A percentile compares a stretch with the other conserved stretches of the same genome.
phyloP scores from a whole-genome alignment of 306 rosid genomes.

The Neltuma alba region DNA sequence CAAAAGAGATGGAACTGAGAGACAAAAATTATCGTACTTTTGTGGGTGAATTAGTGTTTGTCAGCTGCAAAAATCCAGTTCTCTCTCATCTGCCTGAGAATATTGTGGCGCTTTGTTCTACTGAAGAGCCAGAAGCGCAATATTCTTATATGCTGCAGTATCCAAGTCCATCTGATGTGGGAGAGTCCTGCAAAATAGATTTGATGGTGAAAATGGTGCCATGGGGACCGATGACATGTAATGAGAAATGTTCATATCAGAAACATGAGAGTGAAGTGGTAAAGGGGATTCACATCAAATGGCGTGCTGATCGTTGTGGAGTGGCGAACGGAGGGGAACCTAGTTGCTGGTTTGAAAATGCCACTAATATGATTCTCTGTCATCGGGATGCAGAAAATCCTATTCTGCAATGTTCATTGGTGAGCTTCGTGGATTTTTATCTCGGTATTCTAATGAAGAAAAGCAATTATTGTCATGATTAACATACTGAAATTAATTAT shows the following conservation, averaged over 20 bases:
- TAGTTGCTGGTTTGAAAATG: not conserved
- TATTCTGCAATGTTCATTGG: too few species aligned
- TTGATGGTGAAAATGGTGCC: not conserved
- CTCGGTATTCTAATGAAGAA: too few species aligned
- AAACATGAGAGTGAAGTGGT: not conserved
- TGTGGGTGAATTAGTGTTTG: too few species aligned
- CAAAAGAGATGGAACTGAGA: too few species aligned
- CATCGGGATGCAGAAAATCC: not conserved
- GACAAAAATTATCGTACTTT: too few species aligned
- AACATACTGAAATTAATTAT: too few species aligned
- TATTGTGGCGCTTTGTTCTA: not conserved
- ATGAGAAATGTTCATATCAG: not conserved
- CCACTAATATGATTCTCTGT: conserved; percentile 3
- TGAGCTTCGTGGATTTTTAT: too few species aligned
- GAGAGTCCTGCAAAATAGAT: conserved; percentile 8
- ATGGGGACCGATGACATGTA: not conserved
- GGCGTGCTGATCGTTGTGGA: not conserved
- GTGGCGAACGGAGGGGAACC: not conserved
- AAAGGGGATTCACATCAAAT: conserved; percentile 6
- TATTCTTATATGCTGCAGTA: not conserved
- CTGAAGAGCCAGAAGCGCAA: not conserved
- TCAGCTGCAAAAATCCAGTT: too few species aligned
- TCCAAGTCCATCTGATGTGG: not conserved
- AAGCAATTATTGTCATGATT: too few species aligned
- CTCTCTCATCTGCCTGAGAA: too few species aligned